Percentiles rank a stretch among this genome's conserved stretches.
phyloP scores from a whole-genome alignment of 129 eudicot species.

The Ambrosia trifida region DNA sequence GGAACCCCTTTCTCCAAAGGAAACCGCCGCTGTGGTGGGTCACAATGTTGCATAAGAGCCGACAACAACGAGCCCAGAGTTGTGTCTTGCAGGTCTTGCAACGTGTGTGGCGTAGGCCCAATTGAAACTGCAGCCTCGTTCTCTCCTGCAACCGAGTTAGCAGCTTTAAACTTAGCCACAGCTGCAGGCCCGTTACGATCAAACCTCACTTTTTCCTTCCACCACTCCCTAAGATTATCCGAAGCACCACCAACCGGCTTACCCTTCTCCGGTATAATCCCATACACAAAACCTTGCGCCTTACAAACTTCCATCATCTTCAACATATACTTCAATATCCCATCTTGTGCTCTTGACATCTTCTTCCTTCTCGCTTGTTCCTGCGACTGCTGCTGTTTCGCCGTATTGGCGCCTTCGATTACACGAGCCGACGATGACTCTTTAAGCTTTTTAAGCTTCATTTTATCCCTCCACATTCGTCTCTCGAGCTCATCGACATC shows the following conservation, averaged over 20 bases:
- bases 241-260: conserved; percentile 93
- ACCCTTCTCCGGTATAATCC: conserved; percentile 86
- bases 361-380: conserved; percentile 59
- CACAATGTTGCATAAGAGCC: conserved; percentile 82
- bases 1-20: conserved; percentile 76
- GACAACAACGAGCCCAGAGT: conserved; percentile 78
- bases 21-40: conserved; percentile 81
- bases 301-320: conserved; percentile 95
- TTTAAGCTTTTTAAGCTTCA: conserved; percentile 64
- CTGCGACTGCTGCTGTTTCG: conserved; percentile 64
- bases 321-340: conserved; percentile 70
- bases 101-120: conserved; percentile 76
- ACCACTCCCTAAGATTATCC: conserved; percentile 83
- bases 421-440: conserved; percentile 39
- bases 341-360: conserved; percentile 88
- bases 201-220: conserved; percentile 91
- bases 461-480: conserved; percentile 79
- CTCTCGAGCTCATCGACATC: conserved; percentile 84
- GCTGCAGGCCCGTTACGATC: conserved; percentile 92
- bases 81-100: conserved; percentile 87
- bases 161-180: conserved; percentile 58
- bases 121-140: conserved; percentile 44
- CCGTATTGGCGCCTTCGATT: conserved; percentile 41
- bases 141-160: conserved; percentile 47
- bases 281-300: conserved; percentile 82